These are phyloP conservation scores for Ophiostoma populinum DNA, from an alignment of 2,329 filamentous ascomycete species.

Conservation along the genomic window DNA sequence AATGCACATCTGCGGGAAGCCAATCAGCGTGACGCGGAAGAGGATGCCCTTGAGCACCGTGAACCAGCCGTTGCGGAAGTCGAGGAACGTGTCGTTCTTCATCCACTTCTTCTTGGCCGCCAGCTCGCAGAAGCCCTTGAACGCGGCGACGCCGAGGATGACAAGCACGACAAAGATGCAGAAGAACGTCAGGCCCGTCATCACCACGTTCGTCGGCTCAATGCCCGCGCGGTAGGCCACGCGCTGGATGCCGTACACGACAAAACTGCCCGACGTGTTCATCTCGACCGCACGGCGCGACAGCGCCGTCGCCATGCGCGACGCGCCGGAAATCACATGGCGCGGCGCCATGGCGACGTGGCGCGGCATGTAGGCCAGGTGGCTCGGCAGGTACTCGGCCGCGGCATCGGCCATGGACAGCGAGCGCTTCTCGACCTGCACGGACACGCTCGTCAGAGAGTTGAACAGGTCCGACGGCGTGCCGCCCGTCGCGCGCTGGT, in stretches of 20 bases:
- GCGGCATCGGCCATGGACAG: slow-evolving; percentile 17
- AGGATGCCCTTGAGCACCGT: slow-evolving; percentile 74
- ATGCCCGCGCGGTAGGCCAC: slow-evolving; percentile 68
- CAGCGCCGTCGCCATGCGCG: too few species aligned
- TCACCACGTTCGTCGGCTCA: slow-evolving; percentile 69
- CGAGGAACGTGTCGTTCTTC: slow-evolving; percentile 54
- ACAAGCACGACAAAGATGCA: slow-evolving; percentile 59
- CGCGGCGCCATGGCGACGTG: slow-evolving; percentile 21
- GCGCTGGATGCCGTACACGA: slow-evolving; percentile 59
- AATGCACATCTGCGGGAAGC: slow-evolving; percentile 70
- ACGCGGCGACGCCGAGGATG: slow-evolving; percentile 48
- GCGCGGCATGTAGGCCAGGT: slow-evolving; percentile 22
- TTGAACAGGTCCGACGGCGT: slow-evolving; percentile 58
- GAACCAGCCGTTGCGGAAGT: slow-evolving; percentile 77
- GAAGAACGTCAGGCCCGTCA: slow-evolving; percentile 72
- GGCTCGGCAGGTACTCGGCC: slow-evolving; percentile 20
- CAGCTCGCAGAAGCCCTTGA: slow-evolving; percentile 60
- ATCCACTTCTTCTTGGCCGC: slow-evolving; percentile 55
- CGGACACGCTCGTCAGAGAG: slow-evolving; percentile 49
- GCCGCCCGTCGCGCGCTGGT: slow-evolving; percentile 70
- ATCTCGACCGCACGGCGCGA: slow-evolving; percentile 31
- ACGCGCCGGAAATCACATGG: slow-evolving; percentile 14
- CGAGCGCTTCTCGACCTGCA: slow-evolving; percentile 48
- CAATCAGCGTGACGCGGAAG: slow-evolving; percentile 67
- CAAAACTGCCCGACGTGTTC: slow-evolving; percentile 24